Percentiles rank a stretch among this genome's conserved stretches.
These are phyloP conservation scores for Takashimella koratensis DNA, from an alignment of 1,284 basidiomycete genomes.

Conservation along the genomic window DNA sequence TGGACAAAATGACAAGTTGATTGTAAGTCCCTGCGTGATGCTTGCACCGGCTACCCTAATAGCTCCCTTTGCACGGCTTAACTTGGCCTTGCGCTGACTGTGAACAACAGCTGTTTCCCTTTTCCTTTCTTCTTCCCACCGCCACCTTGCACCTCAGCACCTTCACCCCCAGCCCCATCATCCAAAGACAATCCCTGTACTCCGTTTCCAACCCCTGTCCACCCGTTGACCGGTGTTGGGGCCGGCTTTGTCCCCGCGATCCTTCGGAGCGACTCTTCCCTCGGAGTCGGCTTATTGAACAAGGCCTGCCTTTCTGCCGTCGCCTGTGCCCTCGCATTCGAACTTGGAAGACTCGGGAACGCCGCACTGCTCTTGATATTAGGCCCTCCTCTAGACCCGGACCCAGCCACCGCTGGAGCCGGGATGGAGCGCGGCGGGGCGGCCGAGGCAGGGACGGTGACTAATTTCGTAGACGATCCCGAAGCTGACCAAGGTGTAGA, in stretches of 20 bases:
- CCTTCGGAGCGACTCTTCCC: conserved; percentile 64
- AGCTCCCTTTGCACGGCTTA: too few relatives aligned
- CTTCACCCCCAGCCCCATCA: conserved; percentile 1
- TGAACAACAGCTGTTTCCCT: conserved; percentile 78
- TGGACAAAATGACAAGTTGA: too few relatives aligned
- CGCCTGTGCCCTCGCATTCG: conserved; percentile 35
- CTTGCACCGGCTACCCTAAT: too few relatives aligned
- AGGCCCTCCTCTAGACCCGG: background rate
- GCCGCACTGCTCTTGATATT: conserved; percentile 51
- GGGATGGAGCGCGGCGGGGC: background rate
- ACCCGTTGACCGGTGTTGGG: conserved; percentile 45
- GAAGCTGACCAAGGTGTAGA: conserved; percentile 45
- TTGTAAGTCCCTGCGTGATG: too few relatives aligned
- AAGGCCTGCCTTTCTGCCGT: conserved; percentile 40
- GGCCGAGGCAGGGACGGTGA: conserved; percentile 31
- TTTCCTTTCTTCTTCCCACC: conserved; percentile 66
- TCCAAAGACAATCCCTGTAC: conserved; percentile 18
- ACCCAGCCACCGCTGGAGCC: background rate
- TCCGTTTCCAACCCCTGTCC: conserved; percentile 29
- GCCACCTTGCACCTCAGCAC: conserved; percentile 34
- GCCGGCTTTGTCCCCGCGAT: conserved; percentile 58
- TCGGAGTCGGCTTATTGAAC: conserved; percentile 55
- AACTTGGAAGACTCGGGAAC: conserved; percentile 67
- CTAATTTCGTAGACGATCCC: conserved; percentile 25
- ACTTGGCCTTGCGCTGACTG: conserved; percentile 45